A percentile compares a stretch with the other conserved stretches of the same genome.
These are phyloP conservation scores for Lasiodiplodia sp. DNA, from an alignment of 2,329 filamentous ascomycete genomes.

Conservation along the genomic window DNA sequence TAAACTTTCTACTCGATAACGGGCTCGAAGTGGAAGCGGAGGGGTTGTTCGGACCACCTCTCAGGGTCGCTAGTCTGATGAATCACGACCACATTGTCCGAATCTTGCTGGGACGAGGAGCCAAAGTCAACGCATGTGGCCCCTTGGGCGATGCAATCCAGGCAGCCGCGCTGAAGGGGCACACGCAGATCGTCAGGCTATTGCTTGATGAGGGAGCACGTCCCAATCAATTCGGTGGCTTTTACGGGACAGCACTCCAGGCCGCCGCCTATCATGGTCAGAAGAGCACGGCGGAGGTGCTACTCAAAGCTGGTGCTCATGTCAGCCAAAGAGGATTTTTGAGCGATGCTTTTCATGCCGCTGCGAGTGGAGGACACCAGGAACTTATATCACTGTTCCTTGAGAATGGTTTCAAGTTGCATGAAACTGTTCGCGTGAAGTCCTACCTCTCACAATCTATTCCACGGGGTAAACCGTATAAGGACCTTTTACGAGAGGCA, in stretches of 20 bases:
- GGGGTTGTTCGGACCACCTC: neutral
- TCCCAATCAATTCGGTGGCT: neutral
- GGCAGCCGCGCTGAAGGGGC: neutral
- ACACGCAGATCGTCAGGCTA: neutral
- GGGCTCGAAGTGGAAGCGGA: neutral
- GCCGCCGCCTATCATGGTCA: neutral
- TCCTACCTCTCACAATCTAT: too few relatives aligned
- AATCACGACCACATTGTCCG: neutral
- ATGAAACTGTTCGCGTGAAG: too few relatives aligned
- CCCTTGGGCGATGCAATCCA: neutral
- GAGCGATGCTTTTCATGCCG: neutral
- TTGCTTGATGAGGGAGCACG: neutral
- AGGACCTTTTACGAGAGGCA: too few relatives aligned
- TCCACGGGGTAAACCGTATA: too few relatives aligned
- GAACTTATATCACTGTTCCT: too few relatives aligned
- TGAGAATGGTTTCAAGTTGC: too few relatives aligned
- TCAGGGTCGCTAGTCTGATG: neutral
- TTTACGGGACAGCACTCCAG: neutral
- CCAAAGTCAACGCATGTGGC: neutral
- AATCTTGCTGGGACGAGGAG: neutral
- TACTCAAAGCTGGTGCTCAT: neutral
- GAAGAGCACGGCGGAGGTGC: neutral
- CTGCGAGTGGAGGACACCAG: neutral
- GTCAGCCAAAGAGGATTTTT: neutral
- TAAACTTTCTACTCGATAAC: neutral